Evolutionary conservation across 2,329 filamentous ascomycete species (phyloP).

Genomic region (Cordyceps javanica): DNA sequence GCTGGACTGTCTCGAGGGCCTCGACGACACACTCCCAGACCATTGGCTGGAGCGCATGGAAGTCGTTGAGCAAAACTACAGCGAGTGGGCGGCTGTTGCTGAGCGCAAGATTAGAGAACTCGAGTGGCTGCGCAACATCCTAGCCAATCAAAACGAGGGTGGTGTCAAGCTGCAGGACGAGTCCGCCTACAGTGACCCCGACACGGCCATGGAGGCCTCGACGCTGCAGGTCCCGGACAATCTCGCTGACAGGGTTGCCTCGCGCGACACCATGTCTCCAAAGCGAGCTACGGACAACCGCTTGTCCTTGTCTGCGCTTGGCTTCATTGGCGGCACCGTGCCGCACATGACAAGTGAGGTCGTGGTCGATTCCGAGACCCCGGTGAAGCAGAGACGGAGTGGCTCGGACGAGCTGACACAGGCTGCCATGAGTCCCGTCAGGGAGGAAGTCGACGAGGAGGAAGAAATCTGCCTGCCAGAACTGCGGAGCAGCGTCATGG

Average conservation of each 20-base stretch:
- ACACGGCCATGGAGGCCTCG: neutral
- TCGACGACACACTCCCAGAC: constrained; percentile 77
- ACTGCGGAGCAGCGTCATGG: constrained; percentile 24
- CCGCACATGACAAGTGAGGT: neutral
- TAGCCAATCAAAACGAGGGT: neutral
- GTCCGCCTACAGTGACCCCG: neutral
- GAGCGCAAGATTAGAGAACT: constrained; percentile 67
- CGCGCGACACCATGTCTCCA: constrained; percentile 9
- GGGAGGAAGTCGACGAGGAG: constrained; percentile 21
- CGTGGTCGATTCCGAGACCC: neutral
- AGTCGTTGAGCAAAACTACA: constrained; percentile 67
- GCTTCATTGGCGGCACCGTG: neutral
- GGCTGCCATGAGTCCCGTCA: constrained; percentile 14
- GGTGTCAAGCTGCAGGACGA: neutral
- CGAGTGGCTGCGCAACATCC: constrained; percentile 39
- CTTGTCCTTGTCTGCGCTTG: neutral
- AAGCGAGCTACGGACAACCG: constrained; percentile 5
- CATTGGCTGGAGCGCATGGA: constrained; percentile 86
- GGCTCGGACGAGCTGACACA: constrained; percentile 10
- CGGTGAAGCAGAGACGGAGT: neutral
- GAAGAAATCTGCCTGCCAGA: constrained; percentile 32
- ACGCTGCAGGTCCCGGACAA: constrained; percentile 2
- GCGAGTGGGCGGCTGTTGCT: constrained; percentile 72
- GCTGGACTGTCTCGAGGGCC: constrained; percentile 79
- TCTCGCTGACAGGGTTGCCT: constrained; percentile 7